Conservation (phyloP, 805 yeast species). For the Metschnikowia proteae region DNA sequence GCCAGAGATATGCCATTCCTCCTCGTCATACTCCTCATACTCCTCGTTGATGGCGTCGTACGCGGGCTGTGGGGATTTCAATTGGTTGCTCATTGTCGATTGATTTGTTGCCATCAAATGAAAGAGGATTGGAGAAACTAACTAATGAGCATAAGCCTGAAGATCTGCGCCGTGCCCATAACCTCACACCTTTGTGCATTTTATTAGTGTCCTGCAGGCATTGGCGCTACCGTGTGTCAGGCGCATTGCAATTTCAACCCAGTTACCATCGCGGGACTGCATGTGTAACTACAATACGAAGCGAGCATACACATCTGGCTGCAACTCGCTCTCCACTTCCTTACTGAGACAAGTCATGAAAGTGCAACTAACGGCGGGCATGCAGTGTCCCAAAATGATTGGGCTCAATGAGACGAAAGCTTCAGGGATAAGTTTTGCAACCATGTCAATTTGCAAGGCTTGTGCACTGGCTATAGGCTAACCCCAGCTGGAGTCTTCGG, state of each 20-base stretch:
- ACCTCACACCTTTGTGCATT: not conserved
- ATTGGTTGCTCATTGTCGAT: not conserved
- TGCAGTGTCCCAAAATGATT: too few relatives aligned
- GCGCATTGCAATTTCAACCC: not conserved
- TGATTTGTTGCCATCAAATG: not conserved
- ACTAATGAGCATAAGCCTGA: too few relatives aligned
- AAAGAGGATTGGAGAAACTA: not conserved
- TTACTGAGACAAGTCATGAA: too few relatives aligned
- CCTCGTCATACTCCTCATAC: conserved; percentile 8
- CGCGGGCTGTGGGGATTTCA: not conserved
- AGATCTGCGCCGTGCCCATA: not conserved
- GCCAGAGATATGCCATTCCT: conserved; percentile 9
- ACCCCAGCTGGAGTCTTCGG: conserved; percentile 46
- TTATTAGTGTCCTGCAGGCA: conserved; percentile 1
- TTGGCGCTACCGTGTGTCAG: not conserved
- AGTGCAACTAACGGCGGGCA: too few relatives aligned
- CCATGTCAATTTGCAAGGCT: too few relatives aligned
- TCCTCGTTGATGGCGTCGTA: conserved; percentile 7
- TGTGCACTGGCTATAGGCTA: conserved; percentile 10
- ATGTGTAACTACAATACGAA: not conserved
- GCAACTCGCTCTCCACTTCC: not conserved
- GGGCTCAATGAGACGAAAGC: too few relatives aligned
- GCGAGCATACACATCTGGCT: not conserved
- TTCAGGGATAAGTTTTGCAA: too few relatives aligned
- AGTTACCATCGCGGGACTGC: conserved; percentile 3